Base-by-base conservation (phyloP, 73 alveolate species). In the Paramecium caudatum region DNA sequence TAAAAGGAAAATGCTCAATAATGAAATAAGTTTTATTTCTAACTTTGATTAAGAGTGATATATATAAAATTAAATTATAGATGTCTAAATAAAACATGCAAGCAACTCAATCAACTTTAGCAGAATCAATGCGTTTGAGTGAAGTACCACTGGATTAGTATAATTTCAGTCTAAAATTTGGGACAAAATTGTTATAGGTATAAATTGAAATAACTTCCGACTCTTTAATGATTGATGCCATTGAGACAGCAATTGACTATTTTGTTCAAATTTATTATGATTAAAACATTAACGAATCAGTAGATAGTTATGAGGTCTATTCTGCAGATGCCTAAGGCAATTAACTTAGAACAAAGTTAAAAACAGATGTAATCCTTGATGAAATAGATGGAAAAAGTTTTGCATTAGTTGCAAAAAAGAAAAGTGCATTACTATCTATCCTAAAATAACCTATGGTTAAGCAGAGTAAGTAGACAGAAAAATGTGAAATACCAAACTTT, bases 11-110 rank as follows among this genome's bases (percentile, higher is more conserved):
- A 16, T 70, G 5, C 17, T 39, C 8, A 41, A 70, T 39, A 39
- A 39, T 27, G 69, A 74, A 10, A n/a, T 43, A 10, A 74, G 88
- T 34, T 74, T 74, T 39, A 45, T 74, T 74, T 74, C 88, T 27
- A 74, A 74, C 43, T 37, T 41, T 74, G 88, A 74, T 27, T 41
- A 41, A 41, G 69, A 74, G 25, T 74, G 88, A 74, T 74, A 10
- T 74, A 41, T 41, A 5, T 55, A 55, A 27, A 55, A 23, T 10
- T 27, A 23, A 9, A 55, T 55, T 1, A 27, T 55, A 55, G 46
- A 55, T 55, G 80, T 55, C 80, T 55, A 55, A 55, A 27, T 55
- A 55, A 55, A 55, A 55, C n/a, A 19, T 55, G 2, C 23, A 55
- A 10, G 80, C 80, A 37, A 55, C 80, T 8, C 30, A 37, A 23